phyloP scores from a whole-genome alignment of 2,329 filamentous ascomycete genomes.

The Canariomyces notabilis region DNA sequence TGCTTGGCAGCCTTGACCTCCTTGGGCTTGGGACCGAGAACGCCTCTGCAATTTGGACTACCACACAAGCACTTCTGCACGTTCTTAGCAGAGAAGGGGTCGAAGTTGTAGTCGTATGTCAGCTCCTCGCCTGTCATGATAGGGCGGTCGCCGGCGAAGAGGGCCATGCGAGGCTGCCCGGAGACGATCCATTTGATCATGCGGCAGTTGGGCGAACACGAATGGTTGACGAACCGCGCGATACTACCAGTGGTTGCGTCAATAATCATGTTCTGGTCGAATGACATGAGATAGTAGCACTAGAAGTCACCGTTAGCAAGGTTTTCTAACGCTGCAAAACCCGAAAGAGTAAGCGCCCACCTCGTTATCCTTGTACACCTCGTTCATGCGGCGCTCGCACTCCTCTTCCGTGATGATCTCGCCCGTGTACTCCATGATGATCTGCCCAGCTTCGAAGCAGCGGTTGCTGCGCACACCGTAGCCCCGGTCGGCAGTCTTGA shows the following conservation, averaged over 20 bases:
- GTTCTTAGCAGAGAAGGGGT: conserved; percentile 64
- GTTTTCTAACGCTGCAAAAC: conserved; percentile 6
- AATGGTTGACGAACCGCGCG: conserved; percentile 97
- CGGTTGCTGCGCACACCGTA: conserved; percentile 90
- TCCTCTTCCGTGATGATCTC: conserved; percentile 96
- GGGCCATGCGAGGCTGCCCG: conserved; percentile 89
- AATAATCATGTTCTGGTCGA: conserved; percentile 97
- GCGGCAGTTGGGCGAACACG: conserved; percentile 89
- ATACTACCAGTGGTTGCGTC: conserved; percentile 95
- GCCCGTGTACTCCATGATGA: conserved; percentile 97
- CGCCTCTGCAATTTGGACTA: conserved; percentile 57
- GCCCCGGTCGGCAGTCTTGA: conserved; percentile 83
- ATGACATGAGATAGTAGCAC: conserved; percentile 98
- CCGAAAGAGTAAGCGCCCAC: conserved; percentile 44
- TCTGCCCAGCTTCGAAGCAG: conserved; percentile 80
- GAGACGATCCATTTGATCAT: conserved; percentile 98
- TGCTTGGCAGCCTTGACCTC: conserved; percentile 32
- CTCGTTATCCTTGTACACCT: conserved; percentile 88
- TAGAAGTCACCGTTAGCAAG: conserved; percentile 41
- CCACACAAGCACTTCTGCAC: conserved; percentile 63
- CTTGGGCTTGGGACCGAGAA: conserved; percentile 57
- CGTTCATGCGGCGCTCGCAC: conserved; percentile 88
- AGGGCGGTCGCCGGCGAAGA: conserved; percentile 84
- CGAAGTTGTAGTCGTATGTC: conserved; percentile 84
- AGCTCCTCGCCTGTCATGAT: conserved; percentile 95